Evolutionary conservation across 768 basidiomycete species (phyloP), one percentile per base, ranked within the genome.

Genomic region (Termitomyces sp.): DNA sequence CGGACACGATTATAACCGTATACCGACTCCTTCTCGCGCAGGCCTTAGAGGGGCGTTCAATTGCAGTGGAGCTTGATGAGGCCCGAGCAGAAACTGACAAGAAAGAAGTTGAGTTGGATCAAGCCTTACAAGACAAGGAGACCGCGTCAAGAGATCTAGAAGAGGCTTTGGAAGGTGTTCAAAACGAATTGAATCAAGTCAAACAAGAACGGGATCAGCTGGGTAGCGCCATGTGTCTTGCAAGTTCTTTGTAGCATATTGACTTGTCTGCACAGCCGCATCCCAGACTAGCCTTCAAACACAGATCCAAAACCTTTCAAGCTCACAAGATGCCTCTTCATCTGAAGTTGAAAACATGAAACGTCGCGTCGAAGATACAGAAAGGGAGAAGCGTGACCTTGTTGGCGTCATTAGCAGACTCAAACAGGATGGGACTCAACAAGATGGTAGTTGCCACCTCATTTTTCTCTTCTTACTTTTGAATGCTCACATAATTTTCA

Each of bases 341-440:
- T 71, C 76, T 1, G 88, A 88, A 64, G 67, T 83, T 7, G 84
- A 84, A 33, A 66, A 71, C 6, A 65, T 91, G 35, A 83, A 78
- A 59, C 78, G 71, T 52, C 81, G 83, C 36, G 71, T 88, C 4
- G 85, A 91, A 20, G 89, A 91, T 56, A 80, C 81, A 1, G 92
- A 97, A 59, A 80, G 89, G 51, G 95, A 97, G 76, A 97, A 97
- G 71, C 84, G 93, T 32, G 92, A 95, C 58, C 79, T 97, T 44
- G 76, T 95, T 40, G 83, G 81, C 27, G 88, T 94, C 41, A 83
- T 94, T 5, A 93, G 89, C 67, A 80, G 90, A 50, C 71, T 94
- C 58, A 89, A 92, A 67, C 84, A 90, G 62, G 89, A 94, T 56
- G 76, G 78, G 39, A 64, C 78, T 7, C 83, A 88, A 64, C 82